Evolutionary conservation across 2,329 filamentous ascomycete species (phyloP), one percentile per base, ranked within the genome.

Genomic region (Basipetospora chlamydospora): DNA sequence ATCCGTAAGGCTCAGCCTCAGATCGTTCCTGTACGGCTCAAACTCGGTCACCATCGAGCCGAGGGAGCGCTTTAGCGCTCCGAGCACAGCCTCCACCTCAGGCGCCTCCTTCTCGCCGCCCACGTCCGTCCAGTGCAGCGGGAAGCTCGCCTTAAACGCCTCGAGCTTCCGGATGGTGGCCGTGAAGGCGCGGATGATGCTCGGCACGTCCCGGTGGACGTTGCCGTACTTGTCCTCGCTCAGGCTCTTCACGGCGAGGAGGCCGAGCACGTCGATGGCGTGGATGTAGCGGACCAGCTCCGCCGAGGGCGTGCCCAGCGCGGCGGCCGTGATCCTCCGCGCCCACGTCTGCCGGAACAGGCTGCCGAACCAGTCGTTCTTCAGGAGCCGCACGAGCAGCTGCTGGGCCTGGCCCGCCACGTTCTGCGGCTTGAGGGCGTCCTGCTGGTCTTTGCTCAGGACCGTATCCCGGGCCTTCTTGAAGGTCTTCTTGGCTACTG

Each of bases 161-260:
- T 93, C 79, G 3, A 94, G 60, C 44, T 74, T 74, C 38, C 62
- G 67, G 39, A 86, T 76, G 1, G 81, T 75, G 0, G 54, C 47
- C 1, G 83, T 87, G 42, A 92, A 72, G 2, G 75, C 73, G 32
- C 79, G 72, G 35, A 95, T 73, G 39, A 93, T 77, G 33, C 59
- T 60, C 1, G 81, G 73, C 2, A 96, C 75, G 44, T 90, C 82
- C 29, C 76, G 67, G 45, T 92, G 80, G n/a, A 92, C 88, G 46
- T 83, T 81, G 11, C 88, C 88, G 50, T 77, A 90, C 32, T 70
- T 69, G 52, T 96, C 88, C 55, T 96, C 87, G 3, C 64, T 62
- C 37, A 95, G 58, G 54, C 81, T 88, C 42, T 71, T 70, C 4
- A 84, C 69, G 1, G 82, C 71, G 20, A 96, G 65, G 34, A 70